Evolutionary conservation across 2,329 filamentous ascomycete species (phyloP).

Genomic region (Fusarium aywerte): DNA sequence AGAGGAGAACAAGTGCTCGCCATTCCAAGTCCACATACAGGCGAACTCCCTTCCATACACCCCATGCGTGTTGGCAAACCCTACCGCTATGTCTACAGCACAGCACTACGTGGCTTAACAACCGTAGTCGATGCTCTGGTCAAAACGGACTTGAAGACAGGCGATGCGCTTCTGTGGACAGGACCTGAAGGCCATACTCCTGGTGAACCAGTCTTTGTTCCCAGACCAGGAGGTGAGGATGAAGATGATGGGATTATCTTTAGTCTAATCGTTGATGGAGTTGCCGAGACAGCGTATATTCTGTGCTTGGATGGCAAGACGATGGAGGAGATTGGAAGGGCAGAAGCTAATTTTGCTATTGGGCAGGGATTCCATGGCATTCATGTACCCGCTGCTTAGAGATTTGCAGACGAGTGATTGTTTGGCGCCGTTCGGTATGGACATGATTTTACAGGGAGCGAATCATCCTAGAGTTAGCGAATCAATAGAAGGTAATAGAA

Average conservation of each 20-base stretch:
- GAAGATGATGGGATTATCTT: slow-evolving; percentile 74
- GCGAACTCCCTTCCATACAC: slow-evolving; percentile 76
- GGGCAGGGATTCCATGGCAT: slow-evolving; percentile 73
- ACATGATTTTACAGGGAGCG: background rate
- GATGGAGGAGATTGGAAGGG: slow-evolving; percentile 72
- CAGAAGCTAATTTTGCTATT: slow-evolving; percentile 69
- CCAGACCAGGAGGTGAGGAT: slow-evolving; percentile 53
- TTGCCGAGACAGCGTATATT: slow-evolving; percentile 69
- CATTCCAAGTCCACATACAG: slow-evolving; percentile 64
- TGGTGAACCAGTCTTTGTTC: slow-evolving; percentile 75
- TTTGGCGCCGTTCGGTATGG: background rate
- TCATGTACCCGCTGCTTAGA: slow-evolving; percentile 50
- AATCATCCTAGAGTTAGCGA: background rate
- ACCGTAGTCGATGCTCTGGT: slow-evolving; percentile 70
- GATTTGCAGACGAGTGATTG: background rate
- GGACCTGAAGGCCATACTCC: slow-evolving; percentile 69
- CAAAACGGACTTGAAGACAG: slow-evolving; percentile 71
- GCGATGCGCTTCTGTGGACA: slow-evolving; percentile 66
- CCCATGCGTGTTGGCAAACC: slow-evolving; percentile 61
- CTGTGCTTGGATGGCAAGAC: slow-evolving; percentile 71
- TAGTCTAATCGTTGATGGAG: slow-evolving; percentile 72
- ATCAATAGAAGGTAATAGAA: background rate
- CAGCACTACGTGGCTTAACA: slow-evolving; percentile 66
- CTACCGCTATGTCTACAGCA: slow-evolving; percentile 71
- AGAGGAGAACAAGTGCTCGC: slow-evolving; percentile 53